Conservation (phyloP, 1,284 basidiomycete species). For the Earliella scabrosa region DNA sequence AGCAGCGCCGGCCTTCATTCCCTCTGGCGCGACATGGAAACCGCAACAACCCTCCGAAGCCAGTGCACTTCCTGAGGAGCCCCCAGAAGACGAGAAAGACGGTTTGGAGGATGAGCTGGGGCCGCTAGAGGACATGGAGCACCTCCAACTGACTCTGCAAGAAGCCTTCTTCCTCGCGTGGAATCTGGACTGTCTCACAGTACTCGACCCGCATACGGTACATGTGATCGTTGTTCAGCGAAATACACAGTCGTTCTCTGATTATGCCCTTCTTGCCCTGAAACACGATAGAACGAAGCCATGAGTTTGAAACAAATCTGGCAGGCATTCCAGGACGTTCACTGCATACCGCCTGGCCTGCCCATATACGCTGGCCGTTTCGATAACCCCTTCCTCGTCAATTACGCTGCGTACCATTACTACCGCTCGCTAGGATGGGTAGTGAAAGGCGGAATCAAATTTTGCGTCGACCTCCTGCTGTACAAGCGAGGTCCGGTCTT, state of each 20-base stretch:
- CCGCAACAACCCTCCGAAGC: conserved; percentile 37
- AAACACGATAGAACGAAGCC: conserved; percentile 46
- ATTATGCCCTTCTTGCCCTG: neutral
- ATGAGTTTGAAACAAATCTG: conserved; percentile 63
- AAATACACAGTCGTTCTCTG: conserved; percentile 8
- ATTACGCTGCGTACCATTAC: conserved; percentile 94
- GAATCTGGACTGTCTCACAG: conserved; percentile 84
- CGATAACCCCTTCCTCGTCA: conserved; percentile 93
- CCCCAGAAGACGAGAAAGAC: conserved; percentile 13
- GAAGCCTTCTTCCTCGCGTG: conserved; percentile 94
- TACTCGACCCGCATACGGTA: conserved; percentile 71
- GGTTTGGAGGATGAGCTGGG: conserved; percentile 45
- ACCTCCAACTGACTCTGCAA: conserved; percentile 89
- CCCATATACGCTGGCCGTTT: conserved; percentile 47
- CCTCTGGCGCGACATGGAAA: conserved; percentile 80
- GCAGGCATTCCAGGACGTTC: conserved; percentile 57
- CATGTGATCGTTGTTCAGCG: neutral
- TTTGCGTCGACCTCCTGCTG: conserved; percentile 93
- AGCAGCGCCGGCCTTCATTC: conserved; percentile 48
- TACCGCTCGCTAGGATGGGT: conserved; percentile 99
- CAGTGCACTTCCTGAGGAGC: conserved; percentile 2
- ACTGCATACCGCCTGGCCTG: conserved; percentile 34
- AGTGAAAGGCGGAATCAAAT: conserved; percentile 95
- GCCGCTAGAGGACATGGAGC: conserved; percentile 77
- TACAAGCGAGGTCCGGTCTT: conserved; percentile 97